Evolutionary conservation across 192 early-diverging fungal species (phyloP).

Genomic region (Backusella tuberculispora): DNA sequence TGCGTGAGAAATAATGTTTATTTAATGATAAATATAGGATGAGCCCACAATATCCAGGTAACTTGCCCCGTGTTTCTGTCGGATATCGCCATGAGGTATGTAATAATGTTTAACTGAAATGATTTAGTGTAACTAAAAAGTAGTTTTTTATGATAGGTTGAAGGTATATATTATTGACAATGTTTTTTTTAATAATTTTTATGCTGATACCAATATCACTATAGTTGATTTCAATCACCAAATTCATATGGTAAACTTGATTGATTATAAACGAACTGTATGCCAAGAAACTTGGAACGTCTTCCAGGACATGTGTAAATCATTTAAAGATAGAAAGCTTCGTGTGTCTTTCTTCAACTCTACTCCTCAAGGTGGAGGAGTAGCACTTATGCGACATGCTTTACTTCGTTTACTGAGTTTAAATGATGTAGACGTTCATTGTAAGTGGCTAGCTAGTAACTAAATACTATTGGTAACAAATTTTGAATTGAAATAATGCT

Average conservation of each 20-base stretch:
- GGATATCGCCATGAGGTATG: constrained; percentile 64
- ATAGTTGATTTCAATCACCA: constrained; percentile 74
- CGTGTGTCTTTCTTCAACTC: constrained; percentile 78
- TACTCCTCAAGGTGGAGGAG: constrained; percentile 87
- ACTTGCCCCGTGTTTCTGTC: constrained; percentile 72
- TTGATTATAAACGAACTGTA: constrained; percentile 68
- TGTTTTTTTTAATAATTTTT: neutral
- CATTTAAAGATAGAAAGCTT: constrained; percentile 61
- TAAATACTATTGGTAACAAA: neutral
- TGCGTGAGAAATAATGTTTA: neutral
- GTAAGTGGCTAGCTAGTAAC: constrained; percentile 47
- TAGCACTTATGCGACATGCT: constrained; percentile 89
- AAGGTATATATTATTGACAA: constrained; percentile 29
- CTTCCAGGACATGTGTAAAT: constrained; percentile 56
- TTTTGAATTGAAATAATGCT: constrained; percentile 15
- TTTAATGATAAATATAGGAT: constrained; percentile 40
- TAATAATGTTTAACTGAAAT: neutral
- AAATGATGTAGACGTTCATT: constrained; percentile 68
- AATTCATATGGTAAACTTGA: constrained; percentile 67
- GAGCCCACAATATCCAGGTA: constrained; percentile 72
- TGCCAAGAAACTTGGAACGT: constrained; percentile 69
- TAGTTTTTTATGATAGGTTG: constrained; percentile 30
- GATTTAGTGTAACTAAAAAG: neutral
- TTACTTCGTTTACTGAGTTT: constrained; percentile 70
- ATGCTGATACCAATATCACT: neutral